A percentile compares a stretch with the other conserved stretches of the same genome.
Evolutionary conservation across 352 stramenopile species (phyloP).

Genomic region (Phytophthora aleatoria): DNA sequence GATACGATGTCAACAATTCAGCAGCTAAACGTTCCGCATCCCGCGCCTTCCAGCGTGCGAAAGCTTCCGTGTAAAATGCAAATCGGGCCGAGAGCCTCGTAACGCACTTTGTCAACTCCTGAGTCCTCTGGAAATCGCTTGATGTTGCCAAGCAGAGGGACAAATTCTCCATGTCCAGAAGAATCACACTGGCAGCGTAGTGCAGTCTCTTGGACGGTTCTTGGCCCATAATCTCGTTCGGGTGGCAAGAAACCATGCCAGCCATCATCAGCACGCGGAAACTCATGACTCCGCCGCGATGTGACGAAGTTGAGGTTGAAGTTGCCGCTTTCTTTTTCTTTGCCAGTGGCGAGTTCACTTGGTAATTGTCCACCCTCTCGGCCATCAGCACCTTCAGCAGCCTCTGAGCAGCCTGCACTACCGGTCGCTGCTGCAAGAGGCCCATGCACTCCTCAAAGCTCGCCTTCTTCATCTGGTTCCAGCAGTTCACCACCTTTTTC

Average conservation of each 20-base stretch:
- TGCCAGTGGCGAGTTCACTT: not conserved
- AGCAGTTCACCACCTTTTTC: slow-evolving; percentile 47
- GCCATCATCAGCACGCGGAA: slow-evolving; percentile 77
- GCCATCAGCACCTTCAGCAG: slow-evolving; percentile 62
- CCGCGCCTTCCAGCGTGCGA: slow-evolving; percentile 61
- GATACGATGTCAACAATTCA: slow-evolving; percentile 63
- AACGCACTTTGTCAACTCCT: slow-evolving; percentile 50
- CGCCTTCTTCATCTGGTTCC: slow-evolving; percentile 38
- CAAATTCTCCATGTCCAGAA: slow-evolving; percentile 46
- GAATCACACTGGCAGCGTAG: slow-evolving; percentile 50
- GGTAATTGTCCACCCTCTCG: slow-evolving; percentile 4
- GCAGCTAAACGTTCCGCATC: slow-evolving; percentile 58
- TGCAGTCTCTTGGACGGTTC: slow-evolving; percentile 46
- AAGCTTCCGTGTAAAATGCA: slow-evolving; percentile 71
- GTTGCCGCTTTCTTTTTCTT: slow-evolving; percentile 10
- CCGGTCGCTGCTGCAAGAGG: slow-evolving; percentile 60
- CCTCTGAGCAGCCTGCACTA: slow-evolving; percentile 53
- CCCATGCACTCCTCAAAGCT: slow-evolving; percentile 70
- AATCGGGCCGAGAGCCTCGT: slow-evolving; percentile 57
- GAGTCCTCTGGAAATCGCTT: slow-evolving; percentile 15
- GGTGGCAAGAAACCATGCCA: slow-evolving; percentile 72
- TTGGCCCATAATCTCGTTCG: slow-evolving; percentile 65
- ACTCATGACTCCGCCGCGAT: slow-evolving; percentile 30
- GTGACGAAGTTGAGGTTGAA: slow-evolving; percentile 4
- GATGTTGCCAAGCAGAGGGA: slow-evolving; percentile 37